phyloP scores from a whole-genome alignment of 441 rosid species.

The California macrophylla region DNA sequence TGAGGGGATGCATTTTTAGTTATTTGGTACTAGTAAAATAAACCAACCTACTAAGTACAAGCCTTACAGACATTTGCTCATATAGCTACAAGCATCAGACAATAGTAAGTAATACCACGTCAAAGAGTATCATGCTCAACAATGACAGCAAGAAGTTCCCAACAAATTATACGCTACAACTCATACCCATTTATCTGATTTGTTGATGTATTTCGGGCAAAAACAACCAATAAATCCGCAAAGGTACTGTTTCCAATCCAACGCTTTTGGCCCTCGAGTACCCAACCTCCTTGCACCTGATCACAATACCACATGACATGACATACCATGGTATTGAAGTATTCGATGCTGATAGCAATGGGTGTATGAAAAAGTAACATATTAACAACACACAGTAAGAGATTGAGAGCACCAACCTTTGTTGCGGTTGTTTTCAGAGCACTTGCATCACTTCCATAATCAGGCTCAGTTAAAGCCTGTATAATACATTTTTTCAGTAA shows the following conservation, averaged over 20 bases:
- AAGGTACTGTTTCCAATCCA: slow-evolving; percentile 97
- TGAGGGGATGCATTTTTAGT: background rate
- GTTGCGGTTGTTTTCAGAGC: slow-evolving; percentile 62
- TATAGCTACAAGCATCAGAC: slow-evolving; percentile 1
- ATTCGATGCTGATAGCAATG: background rate
- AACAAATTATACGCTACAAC: slow-evolving; percentile 3
- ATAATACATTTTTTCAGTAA: slow-evolving; percentile 8
- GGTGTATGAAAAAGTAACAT: background rate
- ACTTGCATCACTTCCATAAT: slow-evolving; percentile 93
- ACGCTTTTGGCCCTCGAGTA: slow-evolving; percentile 81
- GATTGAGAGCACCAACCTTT: slow-evolving; percentile 40
- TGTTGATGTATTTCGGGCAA: slow-evolving; percentile 69
- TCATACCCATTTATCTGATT: slow-evolving; percentile 85
- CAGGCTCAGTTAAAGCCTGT: slow-evolving; percentile 92
- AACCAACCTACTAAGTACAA: background rate
- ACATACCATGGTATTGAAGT: slow-evolving; percentile 14
- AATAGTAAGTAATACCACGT: background rate
- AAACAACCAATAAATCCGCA: slow-evolving; percentile 69
- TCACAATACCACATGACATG: slow-evolving; percentile 8
- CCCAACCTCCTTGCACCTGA: slow-evolving; percentile 89
- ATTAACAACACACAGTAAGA: slow-evolving; percentile 10
- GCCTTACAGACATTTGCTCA: background rate
- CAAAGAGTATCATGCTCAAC: background rate
- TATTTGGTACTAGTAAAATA: background rate
- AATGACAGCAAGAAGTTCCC: slow-evolving; percentile 1